Conservation (phyloP, 805 yeast genomes). For the Cephaloascus fragrans region DNA sequence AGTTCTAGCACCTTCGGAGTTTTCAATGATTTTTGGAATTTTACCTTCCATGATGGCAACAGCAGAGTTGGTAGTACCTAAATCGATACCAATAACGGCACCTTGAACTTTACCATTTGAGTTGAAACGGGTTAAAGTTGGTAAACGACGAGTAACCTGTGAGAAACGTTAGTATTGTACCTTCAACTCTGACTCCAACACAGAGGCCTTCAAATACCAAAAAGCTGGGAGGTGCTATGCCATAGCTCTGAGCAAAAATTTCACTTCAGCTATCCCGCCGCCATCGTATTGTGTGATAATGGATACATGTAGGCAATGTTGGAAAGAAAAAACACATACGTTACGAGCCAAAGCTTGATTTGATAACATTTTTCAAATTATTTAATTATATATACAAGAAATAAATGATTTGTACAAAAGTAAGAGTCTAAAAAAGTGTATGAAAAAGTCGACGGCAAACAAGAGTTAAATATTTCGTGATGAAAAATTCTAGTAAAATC, state of each 20-base stretch:
- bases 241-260: no score
- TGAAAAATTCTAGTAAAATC: background rate
- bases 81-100: constrained; percentile 74
- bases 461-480: background rate
- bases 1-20: constrained; percentile 68
- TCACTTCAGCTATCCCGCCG: no score
- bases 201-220: no score
- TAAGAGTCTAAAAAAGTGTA: background rate
- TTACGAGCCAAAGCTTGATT: background rate
- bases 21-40: constrained; percentile 69
- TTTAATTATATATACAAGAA: background rate
- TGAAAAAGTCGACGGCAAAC: background rate
- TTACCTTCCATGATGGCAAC: constrained; percentile 79
- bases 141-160: constrained; percentile 8
- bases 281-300: no score
- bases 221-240: no score
- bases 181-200: no score
- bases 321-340: background rate
- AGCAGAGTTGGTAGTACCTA: constrained; percentile 87
- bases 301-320: no score
- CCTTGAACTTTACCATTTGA: constrained; percentile 31
- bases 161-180: background rate
- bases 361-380: background rate
- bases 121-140: constrained; percentile 31
- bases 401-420: background rate